These are phyloP conservation scores for Phellopilus nigrolimitatus DNA, from an alignment of 1,284 basidiomycete species.

Conservation along the genomic window DNA sequence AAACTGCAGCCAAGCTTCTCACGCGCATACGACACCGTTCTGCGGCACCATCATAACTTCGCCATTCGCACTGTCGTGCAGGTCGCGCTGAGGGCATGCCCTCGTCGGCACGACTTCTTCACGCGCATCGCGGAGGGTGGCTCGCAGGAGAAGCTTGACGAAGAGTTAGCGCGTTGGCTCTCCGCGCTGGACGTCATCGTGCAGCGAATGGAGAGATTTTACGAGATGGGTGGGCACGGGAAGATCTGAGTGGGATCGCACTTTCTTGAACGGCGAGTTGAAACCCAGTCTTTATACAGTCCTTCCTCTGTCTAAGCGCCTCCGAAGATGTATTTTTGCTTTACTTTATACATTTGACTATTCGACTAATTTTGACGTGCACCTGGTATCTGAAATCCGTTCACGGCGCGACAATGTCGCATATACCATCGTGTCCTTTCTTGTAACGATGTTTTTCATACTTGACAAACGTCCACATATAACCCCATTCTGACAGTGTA, in stretches of 20 bases:
- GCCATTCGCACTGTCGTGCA: slow-evolving; percentile 31
- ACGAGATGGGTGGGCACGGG: slow-evolving; percentile 59
- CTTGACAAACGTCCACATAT: too few species aligned
- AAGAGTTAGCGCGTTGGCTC: slow-evolving; percentile 79
- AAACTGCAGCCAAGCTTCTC: slow-evolving; percentile 76
- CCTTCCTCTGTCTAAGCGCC: too few species aligned
- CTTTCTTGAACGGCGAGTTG: too few species aligned
- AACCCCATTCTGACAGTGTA: too few species aligned
- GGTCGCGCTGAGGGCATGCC: slow-evolving; percentile 93
- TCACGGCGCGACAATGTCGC: too few species aligned
- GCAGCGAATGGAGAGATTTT: slow-evolving; percentile 60
- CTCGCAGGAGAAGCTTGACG: slow-evolving; percentile 66
- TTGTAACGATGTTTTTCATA: too few species aligned
- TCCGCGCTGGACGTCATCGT: slow-evolving; percentile 71
- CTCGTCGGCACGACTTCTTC: slow-evolving; percentile 85
- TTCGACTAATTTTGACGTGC: too few species aligned
- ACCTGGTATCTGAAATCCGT: too few species aligned
- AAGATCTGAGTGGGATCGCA: slow-evolving; percentile 15
- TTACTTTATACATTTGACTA: too few species aligned
- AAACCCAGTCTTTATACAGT: too few species aligned
- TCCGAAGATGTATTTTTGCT: too few species aligned
- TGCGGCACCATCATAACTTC: slow-evolving; percentile 74
- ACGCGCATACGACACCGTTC: slow-evolving; percentile 79
- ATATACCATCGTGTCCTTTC: too few species aligned
- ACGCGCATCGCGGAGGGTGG: slow-evolving; percentile 81